Evolutionary conservation across 306 rosid species (phyloP), one percentile per base, ranked within the genome.

Genomic region (Fragaria nilgerrensis): DNA sequence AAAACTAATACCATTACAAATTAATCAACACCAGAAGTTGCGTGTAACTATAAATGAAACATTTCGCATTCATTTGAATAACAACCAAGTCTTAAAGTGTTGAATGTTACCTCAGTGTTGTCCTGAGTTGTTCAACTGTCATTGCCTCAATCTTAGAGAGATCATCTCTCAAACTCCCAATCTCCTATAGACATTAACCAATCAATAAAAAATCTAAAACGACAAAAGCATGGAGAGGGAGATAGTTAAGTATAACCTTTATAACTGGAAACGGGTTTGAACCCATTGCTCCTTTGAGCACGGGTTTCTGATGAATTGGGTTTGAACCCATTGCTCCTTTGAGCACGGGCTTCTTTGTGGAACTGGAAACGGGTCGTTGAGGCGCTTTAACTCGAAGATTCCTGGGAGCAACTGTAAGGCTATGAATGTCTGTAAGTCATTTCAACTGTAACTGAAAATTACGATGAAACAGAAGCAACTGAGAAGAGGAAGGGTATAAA

Each of bases 91-190:
- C 36, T 20, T 25, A 36, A 9, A 9, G 13, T 25, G 17, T 50
- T 53, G 37, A 23, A 63, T 53, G 49, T 34, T 61, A 95, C 98
- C 92, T 90, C 47, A 95, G 80, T 11, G 84, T 86, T 73, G 80
- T 87, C 76, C 89, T 77, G 68, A 95, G 97, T 84, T 95, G 91
- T 76, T 87, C 88, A 79, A 92, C 87, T 7, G 96, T 95, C 98
- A 95, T 88, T 53, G 73, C 76, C 68, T 90, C 91, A 10, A 90
- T 88, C 83, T 63, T 78, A 45, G 86, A 47, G 0, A 88, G 91
- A 80, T 95, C 89, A 53, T 86, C 88, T 84, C 79, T 88, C 78
- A 88, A 86, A 78, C 85, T 85, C 66, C 88, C 90, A 75, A 88
- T 75, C 81, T 90, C 96, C 97, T 90, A 74, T 15, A 15, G 37